A percentile compares a stretch with the other conserved stretches of the same genome.
Evolutionary conservation across 768 basidiomycete species (phyloP).

Genomic region (Dendrothele bispora): DNA sequence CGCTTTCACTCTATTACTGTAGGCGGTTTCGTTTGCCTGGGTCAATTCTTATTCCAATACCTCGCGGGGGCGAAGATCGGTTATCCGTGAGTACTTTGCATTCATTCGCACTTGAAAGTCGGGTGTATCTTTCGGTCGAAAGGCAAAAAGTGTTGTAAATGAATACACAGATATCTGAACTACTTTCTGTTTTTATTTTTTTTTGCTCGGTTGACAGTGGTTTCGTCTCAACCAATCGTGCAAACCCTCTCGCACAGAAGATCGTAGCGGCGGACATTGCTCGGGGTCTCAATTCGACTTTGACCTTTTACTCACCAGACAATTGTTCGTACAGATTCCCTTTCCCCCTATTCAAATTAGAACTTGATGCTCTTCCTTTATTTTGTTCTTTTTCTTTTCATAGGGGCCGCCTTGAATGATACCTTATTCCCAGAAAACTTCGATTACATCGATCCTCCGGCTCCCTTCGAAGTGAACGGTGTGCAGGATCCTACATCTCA

Average conservation of each 20-base stretch:
- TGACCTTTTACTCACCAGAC: conserved; percentile 47
- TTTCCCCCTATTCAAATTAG: not conserved
- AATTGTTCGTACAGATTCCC: conserved; percentile 41
- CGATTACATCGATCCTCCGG: conserved; percentile 46
- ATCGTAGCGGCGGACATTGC: conserved; percentile 54
- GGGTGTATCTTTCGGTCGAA: not conserved
- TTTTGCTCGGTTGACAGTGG: conserved; percentile 35
- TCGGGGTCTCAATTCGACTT: conserved; percentile 32
- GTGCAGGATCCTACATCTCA: conserved; percentile 44
- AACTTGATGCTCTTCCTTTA: not conserved
- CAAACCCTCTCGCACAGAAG: conserved; percentile 57
- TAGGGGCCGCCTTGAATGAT: conserved; percentile 49
- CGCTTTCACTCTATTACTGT: not conserved
- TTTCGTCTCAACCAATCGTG: conserved; percentile 54
- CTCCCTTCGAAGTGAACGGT: conserved; percentile 44
- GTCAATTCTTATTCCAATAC: conserved; percentile 58
- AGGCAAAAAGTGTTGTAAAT: no score
- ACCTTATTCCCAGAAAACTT: conserved; percentile 36
- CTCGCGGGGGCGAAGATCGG: conserved; percentile 50
- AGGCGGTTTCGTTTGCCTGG: conserved; percentile 66
- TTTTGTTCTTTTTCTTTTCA: not conserved
- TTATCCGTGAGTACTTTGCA: conserved; percentile 44
- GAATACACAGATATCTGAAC: no score
- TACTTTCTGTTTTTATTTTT: not conserved
- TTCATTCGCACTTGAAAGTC: not conserved